phyloP scores from a whole-genome alignment of 192 early-diverging fungal genomes.

The Coemansia sp. region DNA sequence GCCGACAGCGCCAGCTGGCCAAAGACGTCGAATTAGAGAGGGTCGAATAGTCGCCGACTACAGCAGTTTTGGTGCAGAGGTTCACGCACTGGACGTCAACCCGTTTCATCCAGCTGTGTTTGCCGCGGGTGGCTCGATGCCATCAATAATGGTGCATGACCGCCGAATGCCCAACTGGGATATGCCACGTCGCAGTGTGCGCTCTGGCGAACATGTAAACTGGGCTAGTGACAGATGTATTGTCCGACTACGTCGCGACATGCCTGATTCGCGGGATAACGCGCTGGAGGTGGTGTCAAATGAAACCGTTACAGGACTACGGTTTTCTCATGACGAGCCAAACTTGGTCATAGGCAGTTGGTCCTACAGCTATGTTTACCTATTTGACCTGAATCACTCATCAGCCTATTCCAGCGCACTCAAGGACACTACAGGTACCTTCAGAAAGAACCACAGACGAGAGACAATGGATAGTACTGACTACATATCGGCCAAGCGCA shows the following conservation, averaged over 20 bases:
- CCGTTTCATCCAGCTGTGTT: conserved; percentile 51
- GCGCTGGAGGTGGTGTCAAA: conserved; percentile 21
- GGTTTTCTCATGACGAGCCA: conserved; percentile 34
- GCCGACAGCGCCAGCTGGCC: not conserved
- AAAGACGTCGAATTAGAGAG: not conserved
- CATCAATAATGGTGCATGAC: conserved; percentile 53
- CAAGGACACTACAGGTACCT: not conserved
- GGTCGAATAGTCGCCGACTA: conserved; percentile 54
- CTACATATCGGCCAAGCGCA: conserved; percentile 11
- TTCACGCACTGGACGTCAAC: conserved; percentile 56
- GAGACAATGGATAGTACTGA: not conserved
- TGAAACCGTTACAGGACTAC: conserved; percentile 39
- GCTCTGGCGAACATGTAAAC: not conserved
- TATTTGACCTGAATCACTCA: conserved; percentile 56
- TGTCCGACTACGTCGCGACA: conserved; percentile 26
- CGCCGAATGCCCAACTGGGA: conserved; percentile 36
- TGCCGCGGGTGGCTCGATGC: conserved; percentile 58
- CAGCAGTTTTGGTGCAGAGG: conserved; percentile 36
- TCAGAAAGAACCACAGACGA: not conserved
- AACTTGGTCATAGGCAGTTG: conserved; percentile 58
- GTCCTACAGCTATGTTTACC: conserved; percentile 55
- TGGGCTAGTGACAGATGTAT: conserved; percentile 38
- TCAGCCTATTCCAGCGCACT: conserved; percentile 17
- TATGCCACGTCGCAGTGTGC: not conserved
- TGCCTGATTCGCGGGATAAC: not conserved